phyloP scores from a whole-genome alignment of 116 monocot species.

The Zostera marina region DNA sequence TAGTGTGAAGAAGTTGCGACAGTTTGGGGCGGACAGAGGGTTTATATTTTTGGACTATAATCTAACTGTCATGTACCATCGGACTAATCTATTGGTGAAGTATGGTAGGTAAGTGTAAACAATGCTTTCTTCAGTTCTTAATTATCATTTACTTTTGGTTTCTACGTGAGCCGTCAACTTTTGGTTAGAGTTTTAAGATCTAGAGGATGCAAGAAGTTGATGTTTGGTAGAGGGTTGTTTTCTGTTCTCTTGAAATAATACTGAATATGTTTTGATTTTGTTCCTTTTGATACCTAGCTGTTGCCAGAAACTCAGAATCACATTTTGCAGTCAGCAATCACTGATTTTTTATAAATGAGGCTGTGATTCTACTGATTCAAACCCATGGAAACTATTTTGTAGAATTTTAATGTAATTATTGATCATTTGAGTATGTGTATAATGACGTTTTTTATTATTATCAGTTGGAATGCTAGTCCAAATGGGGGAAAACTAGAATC shows the following conservation, averaged over 20 bases:
- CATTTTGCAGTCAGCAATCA: too few relatives aligned
- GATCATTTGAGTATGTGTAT: not conserved
- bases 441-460: not conserved
- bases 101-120: slow-evolving; percentile 70
- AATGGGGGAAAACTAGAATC: slow-evolving; percentile 57
- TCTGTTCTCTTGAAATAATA: not conserved
- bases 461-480: slow-evolving; percentile 64
- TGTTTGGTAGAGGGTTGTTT: not conserved
- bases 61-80: slow-evolving; percentile 80
- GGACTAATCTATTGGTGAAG: slow-evolving; percentile 84
- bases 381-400: too few relatives aligned
- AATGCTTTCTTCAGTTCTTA: not conserved
- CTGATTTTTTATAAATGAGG: too few relatives aligned
- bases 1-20: slow-evolving; percentile 82
- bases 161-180: not conserved
- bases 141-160: not conserved
- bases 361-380: too few relatives aligned
- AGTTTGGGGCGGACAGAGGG: slow-evolving; percentile 68
- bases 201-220: not conserved
- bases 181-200: not conserved
- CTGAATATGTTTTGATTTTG: not conserved
- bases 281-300: too few relatives aligned
- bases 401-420: too few relatives aligned
- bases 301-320: too few relatives aligned
- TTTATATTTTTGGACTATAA: slow-evolving; percentile 73